Percentiles rank a stretch among this genome's conserved stretches.
phyloP scores from a whole-genome alignment of 306 rosid species.

The Delonix regia region DNA sequence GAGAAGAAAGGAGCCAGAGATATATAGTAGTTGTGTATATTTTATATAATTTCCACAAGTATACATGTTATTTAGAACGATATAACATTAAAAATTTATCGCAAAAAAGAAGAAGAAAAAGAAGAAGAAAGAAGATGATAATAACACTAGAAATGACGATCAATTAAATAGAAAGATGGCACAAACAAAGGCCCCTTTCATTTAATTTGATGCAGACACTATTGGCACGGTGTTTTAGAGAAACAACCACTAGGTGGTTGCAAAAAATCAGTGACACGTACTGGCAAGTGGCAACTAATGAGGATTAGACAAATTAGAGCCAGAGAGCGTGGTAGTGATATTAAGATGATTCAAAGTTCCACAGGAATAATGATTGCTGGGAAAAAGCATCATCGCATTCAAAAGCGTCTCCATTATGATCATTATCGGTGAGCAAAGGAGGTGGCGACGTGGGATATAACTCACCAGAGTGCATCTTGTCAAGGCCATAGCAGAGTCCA shows the following conservation, averaged over 20 bases:
- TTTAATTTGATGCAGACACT: neutral
- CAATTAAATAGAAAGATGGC: neutral
- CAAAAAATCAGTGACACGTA: conserved; percentile 7
- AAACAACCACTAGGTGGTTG: conserved; percentile 8
- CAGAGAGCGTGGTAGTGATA: neutral
- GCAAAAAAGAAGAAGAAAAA: neutral
- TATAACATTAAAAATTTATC: conserved; percentile 3
- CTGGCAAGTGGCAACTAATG: neutral
- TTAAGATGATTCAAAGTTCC: conserved; percentile 51
- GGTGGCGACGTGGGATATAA: conserved; percentile 18
- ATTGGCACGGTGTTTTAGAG: neutral
- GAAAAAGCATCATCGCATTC: conserved; percentile 39
- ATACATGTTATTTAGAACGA: conserved; percentile 11
- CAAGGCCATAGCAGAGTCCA: conserved; percentile 30
- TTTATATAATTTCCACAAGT: neutral
- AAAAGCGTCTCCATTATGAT: conserved; percentile 6
- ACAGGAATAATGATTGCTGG: conserved; percentile 56
- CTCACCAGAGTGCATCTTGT: conserved; percentile 42
- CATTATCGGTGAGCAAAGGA: neutral
- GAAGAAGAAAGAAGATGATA: neutral
- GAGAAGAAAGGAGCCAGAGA: neutral
- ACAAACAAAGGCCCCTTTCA: neutral
- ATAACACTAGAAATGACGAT: neutral
- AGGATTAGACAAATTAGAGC: too few relatives aligned
- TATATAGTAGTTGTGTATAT: neutral